These are phyloP conservation scores for Trifolium pratense DNA, from an alignment of 306 rosid genomes.

Conservation along the genomic window DNA sequence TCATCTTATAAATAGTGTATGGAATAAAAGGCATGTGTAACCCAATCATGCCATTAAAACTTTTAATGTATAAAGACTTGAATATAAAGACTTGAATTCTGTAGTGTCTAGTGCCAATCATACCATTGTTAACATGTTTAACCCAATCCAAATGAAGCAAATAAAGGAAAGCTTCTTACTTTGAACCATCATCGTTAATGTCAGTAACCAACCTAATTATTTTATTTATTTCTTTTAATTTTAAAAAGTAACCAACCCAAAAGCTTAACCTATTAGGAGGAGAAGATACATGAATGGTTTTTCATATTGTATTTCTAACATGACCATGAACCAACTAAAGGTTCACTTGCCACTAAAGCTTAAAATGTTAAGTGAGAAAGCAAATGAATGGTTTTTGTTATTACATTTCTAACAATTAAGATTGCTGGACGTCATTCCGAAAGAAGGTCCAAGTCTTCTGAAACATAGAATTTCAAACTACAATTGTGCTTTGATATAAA, in stretches of 20 bases:
- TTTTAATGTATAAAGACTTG: too few species aligned
- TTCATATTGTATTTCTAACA: too few species aligned
- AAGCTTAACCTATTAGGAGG: too few species aligned
- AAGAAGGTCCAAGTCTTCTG: neutral
- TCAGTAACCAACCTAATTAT: too few species aligned
- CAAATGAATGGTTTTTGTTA: neutral
- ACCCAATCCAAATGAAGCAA: too few species aligned
- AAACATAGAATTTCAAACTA: neutral
- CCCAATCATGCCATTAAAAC: too few species aligned
- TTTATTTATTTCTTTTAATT: too few species aligned
- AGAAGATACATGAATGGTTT: too few species aligned
- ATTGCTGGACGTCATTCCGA: neutral
- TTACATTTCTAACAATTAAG: neutral
- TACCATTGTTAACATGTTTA: neutral
- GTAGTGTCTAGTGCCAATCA: neutral
- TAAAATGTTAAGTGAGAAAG: neutral
- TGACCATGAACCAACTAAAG: neutral
- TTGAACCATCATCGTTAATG: too few species aligned
- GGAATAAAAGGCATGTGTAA: neutral
- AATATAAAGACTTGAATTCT: too few species aligned
- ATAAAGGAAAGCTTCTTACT: too few species aligned
- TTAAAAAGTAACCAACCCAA: too few species aligned
- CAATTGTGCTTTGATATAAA: slow-evolving; percentile 4
- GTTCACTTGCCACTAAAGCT: neutral
- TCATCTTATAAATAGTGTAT: neutral